phyloP scores from a whole-genome alignment of 305 asterid species.

The Fraxinus nigra region DNA sequence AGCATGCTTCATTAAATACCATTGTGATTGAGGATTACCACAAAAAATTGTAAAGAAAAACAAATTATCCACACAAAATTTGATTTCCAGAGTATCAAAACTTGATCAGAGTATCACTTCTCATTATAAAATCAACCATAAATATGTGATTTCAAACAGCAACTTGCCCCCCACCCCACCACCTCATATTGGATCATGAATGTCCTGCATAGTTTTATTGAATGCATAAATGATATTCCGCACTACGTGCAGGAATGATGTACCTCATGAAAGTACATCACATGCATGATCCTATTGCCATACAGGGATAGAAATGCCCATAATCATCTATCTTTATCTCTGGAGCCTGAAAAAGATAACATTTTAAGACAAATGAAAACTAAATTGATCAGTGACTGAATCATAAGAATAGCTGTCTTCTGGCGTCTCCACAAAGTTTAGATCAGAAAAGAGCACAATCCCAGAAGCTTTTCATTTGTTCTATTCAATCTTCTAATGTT shows the following conservation, averaged over 20 bases:
- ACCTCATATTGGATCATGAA: not conserved
- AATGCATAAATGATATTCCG: slow-evolving; percentile 9
- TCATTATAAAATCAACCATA: not conserved
- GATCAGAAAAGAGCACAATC: not conserved
- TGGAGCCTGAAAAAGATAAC: not conserved
- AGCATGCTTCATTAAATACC: not conserved
- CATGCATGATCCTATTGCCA: not conserved
- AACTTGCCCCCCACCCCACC: not conserved
- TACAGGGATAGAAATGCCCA: not conserved
- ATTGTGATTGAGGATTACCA: not conserved
- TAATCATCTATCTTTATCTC: not conserved
- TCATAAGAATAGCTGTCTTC: not conserved
- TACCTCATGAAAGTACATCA: slow-evolving; percentile 10
- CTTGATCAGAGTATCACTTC: not conserved
- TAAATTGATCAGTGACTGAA: not conserved
- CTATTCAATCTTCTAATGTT: not conserved
- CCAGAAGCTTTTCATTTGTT: not conserved
- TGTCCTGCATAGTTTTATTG: not conserved
- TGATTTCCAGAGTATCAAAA: not conserved
- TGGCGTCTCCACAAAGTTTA: not conserved
- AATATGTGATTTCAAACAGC: not conserved
- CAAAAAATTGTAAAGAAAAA: not conserved
- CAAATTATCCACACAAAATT: not conserved
- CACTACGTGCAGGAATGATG: slow-evolving; percentile 15
- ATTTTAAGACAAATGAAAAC: not conserved